phyloP scores from a whole-genome alignment of 2,329 filamentous ascomycete genomes.

The Colletotrichum eremochloae region DNA sequence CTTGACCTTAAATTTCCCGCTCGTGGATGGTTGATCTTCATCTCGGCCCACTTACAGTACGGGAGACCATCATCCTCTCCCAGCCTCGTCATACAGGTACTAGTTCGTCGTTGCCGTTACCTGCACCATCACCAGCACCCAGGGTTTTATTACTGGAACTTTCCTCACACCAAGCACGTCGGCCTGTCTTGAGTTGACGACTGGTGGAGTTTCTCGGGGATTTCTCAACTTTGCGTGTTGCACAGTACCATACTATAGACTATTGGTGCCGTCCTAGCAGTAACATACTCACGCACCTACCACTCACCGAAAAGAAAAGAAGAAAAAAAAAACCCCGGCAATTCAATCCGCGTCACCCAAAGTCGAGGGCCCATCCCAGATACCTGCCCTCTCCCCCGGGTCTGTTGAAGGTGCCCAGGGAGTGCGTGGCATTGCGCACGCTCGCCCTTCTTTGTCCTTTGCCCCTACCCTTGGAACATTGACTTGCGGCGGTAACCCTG shows the following conservation, averaged over 20 bases:
- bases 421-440: conserved; percentile 26
- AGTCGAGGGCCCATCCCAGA: conserved; percentile 30
- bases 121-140: not conserved
- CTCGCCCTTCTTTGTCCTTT: conserved; percentile 19
- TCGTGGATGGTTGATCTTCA: conserved; percentile 3
- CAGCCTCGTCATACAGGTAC: not conserved
- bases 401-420: conserved; percentile 11
- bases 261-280: conserved; percentile 12
- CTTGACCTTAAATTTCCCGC: conserved; percentile 21
- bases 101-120: conserved; percentile 6
- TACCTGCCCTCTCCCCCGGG: not conserved
- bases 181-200: conserved; percentile 3
- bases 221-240: conserved; percentile 30
- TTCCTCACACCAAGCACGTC: not conserved
- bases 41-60: conserved; percentile 13
- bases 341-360: conserved; percentile 19
- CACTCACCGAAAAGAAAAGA: not conserved
- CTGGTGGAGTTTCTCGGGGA: conserved; percentile 13
- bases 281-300: conserved; percentile 12
- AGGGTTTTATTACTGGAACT: not conserved
- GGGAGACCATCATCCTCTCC: conserved; percentile 1
- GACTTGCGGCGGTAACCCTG: conserved; percentile 40
- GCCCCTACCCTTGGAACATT: conserved; percentile 23
- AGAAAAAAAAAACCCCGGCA: not conserved
- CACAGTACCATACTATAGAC: conserved; percentile 7